phyloP scores from a whole-genome alignment of 2,329 filamentous ascomycete genomes.

The Ceratocystis destructans region DNA sequence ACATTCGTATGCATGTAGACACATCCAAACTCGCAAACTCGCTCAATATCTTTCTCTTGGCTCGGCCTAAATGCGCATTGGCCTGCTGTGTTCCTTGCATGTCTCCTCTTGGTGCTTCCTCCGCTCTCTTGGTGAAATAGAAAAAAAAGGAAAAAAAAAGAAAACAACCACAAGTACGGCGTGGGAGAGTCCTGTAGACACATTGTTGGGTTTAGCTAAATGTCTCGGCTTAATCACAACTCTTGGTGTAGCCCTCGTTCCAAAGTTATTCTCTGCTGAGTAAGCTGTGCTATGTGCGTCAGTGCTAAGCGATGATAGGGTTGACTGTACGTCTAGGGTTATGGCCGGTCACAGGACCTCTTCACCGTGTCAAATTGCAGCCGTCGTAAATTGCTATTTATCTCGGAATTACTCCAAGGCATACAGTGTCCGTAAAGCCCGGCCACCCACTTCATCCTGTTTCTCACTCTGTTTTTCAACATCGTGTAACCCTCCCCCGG shows the following conservation, averaged over 20 bases:
- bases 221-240: no score
- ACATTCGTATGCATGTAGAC: neutral
- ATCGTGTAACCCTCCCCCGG: neutral
- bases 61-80: neutral
- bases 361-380: neutral
- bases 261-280: no score
- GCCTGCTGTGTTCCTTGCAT: neutral
- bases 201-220: no score
- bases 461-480: neutral
- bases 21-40: neutral
- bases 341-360: neutral
- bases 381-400: neutral
- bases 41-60: neutral
- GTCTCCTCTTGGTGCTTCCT: neutral
- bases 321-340: no score
- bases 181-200: no score
- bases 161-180: no score
- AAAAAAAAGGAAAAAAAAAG: no score
- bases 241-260: no score
- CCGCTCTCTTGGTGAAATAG: neutral
- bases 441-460: neutral
- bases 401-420: neutral
- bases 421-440: neutral
- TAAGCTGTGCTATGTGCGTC: no score
- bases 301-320: no score